phyloP scores from a whole-genome alignment of 2,329 filamentous ascomycete genomes.

The Botryotinia narcissicola region DNA sequence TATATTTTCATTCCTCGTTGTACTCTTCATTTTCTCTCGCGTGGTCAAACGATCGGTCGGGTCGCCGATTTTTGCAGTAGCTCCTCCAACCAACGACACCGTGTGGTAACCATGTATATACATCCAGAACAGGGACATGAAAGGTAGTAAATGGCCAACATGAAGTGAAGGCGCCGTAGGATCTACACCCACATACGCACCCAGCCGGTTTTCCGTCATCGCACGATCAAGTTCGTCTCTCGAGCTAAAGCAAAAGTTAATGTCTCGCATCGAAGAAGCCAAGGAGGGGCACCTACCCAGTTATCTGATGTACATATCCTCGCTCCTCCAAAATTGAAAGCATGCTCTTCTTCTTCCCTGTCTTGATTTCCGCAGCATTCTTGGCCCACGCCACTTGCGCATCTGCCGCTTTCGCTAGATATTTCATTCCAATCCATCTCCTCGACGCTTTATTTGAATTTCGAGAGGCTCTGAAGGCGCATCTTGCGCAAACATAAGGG shows the following conservation, averaged over 20 bases:
- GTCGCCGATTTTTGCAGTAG: conserved; percentile 76
- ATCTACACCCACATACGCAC: conserved; percentile 78
- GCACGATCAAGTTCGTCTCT: conserved; percentile 58
- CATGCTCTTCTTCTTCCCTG: conserved; percentile 52
- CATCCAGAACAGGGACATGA: conserved; percentile 84
- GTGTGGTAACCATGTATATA: conserved; percentile 71
- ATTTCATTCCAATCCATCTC: conserved; percentile 38
- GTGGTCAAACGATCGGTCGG: conserved; percentile 67
- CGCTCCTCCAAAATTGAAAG: conserved; percentile 68
- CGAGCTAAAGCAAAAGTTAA: conserved; percentile 26
- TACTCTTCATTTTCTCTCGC: conserved; percentile 52
- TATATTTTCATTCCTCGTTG: conserved; percentile 61
- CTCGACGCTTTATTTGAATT: conserved; percentile 22
- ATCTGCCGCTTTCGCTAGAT: conserved; percentile 39
- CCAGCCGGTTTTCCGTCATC: conserved; percentile 64
- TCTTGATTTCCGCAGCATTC: conserved; percentile 47
- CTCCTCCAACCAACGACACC: conserved; percentile 67
- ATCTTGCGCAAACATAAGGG: conserved; percentile 37
- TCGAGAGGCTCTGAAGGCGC: conserved; percentile 29
- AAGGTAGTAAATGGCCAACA: conserved; percentile 73
- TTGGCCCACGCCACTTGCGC: conserved; percentile 47
- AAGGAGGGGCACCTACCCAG: conserved; percentile 56
- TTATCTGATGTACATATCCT: conserved; percentile 70
- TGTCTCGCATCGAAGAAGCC: conserved; percentile 3
- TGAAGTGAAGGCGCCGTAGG: conserved; percentile 78